A percentile compares a stretch with the other conserved stretches of the same genome.
phyloP scores from a whole-genome alignment of 2,329 filamentous ascomycete genomes.

The Sporothrix mexicana region DNA sequence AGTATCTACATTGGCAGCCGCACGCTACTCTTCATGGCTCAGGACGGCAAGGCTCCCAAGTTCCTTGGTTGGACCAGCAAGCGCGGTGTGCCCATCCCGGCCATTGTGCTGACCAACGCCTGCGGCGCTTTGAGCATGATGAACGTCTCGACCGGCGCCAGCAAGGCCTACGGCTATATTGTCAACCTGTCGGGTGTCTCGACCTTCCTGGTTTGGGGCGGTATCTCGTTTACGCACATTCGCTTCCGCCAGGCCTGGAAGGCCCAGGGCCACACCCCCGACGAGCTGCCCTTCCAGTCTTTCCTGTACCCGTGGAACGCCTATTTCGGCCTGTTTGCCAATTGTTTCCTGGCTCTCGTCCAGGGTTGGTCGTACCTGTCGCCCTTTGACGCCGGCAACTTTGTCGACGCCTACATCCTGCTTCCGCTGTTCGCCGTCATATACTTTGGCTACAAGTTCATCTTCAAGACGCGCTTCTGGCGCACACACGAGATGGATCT shows the following conservation, averaged over 20 bases:
- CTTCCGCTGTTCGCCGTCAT: conserved; percentile 65
- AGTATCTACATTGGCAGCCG: conserved; percentile 79
- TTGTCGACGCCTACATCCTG: conserved; percentile 68
- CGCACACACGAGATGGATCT: conserved; percentile 60
- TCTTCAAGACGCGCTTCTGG: conserved; percentile 60
- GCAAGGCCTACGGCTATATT: conserved; percentile 70
- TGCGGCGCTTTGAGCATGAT: conserved; percentile 77
- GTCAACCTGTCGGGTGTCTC: conserved; percentile 73
- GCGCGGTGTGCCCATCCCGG: conserved; percentile 66
- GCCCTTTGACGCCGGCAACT: conserved; percentile 63
- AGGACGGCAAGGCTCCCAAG: conserved; percentile 71
- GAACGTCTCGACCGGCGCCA: conserved; percentile 71
- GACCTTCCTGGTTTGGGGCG: conserved; percentile 74
- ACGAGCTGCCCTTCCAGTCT: conserved; percentile 62
- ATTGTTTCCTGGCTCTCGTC: conserved; percentile 64
- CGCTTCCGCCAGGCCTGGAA: conserved; percentile 71
- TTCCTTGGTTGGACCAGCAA: conserved; percentile 72
- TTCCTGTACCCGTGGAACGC: conserved; percentile 63
- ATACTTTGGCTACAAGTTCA: conserved; percentile 60
- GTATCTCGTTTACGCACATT: conserved; percentile 73
- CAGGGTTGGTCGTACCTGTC: conserved; percentile 66
- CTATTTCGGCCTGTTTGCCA: conserved; percentile 63
- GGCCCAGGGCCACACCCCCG: conserved; percentile 60
- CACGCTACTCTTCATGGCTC: conserved; percentile 77
- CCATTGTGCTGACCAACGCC: conserved; percentile 70